Conservation (phyloP, 352 stramenopile species). For the Hyaloperonospora arabidopsidis region DNA sequence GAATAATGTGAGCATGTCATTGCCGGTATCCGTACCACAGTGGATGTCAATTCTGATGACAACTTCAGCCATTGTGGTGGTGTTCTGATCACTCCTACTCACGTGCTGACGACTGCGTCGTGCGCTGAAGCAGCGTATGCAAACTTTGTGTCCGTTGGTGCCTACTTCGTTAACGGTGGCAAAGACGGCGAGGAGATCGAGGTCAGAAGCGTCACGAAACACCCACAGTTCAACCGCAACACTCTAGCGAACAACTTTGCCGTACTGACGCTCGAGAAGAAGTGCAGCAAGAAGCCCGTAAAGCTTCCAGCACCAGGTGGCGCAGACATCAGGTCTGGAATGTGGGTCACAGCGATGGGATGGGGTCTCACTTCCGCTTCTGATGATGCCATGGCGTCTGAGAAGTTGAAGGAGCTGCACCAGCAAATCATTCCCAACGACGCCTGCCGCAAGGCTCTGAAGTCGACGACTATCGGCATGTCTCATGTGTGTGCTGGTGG, state of each 20-base stretch:
- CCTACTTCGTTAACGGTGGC: conserved; percentile 23
- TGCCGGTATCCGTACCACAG: too few relatives aligned
- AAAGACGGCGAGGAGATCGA: conserved; percentile 26
- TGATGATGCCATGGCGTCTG: conserved; percentile 2
- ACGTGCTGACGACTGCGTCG: conserved; percentile 25
- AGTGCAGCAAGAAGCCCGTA: conserved; percentile 21
- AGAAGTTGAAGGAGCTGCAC: conserved; percentile 10
- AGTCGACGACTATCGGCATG: conserved; percentile 12
- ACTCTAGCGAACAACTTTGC: conserved; percentile 29
- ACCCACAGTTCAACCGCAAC: conserved; percentile 28
- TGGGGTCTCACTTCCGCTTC: conserved; percentile 19
- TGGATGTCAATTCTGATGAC: too few relatives aligned
- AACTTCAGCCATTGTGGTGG: conserved; percentile 18
- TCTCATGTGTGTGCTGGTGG: conserved; percentile 27
- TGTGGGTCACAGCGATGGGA: conserved; percentile 16
- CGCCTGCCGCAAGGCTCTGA: conserved; percentile 12
- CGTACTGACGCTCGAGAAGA: conserved; percentile 23
- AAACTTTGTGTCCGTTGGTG: conserved; percentile 25
- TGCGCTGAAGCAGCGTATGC: conserved; percentile 3
- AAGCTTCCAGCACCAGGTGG: conserved; percentile 18
- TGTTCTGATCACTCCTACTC: conserved; percentile 14
- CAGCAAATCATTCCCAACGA: conserved; percentile 16
- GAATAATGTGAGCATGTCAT: too few relatives aligned
- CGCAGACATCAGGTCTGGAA: conserved; percentile 9
- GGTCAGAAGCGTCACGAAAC: conserved; percentile 20